Evolutionary conservation across 805 yeast genomes (phyloP).

Genomic region (Cyberlindnera amylophila): DNA sequence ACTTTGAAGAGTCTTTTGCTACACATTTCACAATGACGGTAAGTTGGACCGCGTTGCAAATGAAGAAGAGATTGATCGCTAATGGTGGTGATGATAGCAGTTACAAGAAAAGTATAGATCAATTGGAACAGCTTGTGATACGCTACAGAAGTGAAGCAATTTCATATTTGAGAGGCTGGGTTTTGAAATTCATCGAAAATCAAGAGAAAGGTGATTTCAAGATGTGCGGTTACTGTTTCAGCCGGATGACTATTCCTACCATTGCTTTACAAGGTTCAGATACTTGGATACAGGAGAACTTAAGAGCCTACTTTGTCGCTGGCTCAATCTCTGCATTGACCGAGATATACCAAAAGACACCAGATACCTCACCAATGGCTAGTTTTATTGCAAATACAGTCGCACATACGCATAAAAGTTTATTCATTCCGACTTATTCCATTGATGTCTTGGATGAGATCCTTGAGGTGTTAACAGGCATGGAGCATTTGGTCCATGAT

Average conservation of each 20-base stretch:
- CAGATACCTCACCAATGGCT: constrained; percentile 19
- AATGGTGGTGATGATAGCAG: constrained; percentile 2
- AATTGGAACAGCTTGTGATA: constrained; percentile 3
- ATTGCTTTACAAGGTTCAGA: constrained; percentile 19
- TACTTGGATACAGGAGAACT: constrained; percentile 4
- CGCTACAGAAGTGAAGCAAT: constrained; percentile 11
- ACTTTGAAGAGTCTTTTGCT: constrained; percentile 6
- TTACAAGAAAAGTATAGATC: constrained; percentile 1
- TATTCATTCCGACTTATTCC: constrained; percentile 22
- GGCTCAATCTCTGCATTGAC: constrained; percentile 18
- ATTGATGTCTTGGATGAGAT: constrained; percentile 19
- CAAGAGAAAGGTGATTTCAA: constrained; percentile 8
- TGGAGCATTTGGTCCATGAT: constrained; percentile 6
- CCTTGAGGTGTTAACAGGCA: constrained; percentile 11
- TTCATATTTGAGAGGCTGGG: constrained; percentile 8
- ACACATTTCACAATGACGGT: constrained; percentile 10
- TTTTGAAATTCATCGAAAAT: constrained; percentile 13
- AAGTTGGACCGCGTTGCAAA: constrained; percentile 20
- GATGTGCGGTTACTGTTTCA: constrained; percentile 7
- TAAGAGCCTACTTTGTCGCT: constrained; percentile 15
- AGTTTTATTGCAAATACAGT: constrained; percentile 11
- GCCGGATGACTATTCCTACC: constrained; percentile 12
- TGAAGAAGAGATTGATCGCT: constrained; percentile 13
- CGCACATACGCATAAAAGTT: constrained; percentile 6
- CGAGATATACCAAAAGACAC: constrained; percentile 14